Conservation (phyloP, 345 rosid genomes). For the Garcia nutans region DNA sequence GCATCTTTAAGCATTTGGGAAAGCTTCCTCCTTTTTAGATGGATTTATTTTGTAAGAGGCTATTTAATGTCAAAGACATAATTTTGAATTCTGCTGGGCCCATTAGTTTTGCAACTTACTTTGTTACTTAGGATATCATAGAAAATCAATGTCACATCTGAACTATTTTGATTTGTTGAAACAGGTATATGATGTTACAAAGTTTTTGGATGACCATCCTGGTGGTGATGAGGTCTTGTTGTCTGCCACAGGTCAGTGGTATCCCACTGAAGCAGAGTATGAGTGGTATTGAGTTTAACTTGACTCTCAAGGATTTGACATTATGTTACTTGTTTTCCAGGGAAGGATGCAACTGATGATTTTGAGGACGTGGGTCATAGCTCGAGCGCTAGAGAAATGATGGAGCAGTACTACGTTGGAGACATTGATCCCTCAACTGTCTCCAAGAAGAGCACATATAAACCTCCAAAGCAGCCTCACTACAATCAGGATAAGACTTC, state of each 20-base stretch:
- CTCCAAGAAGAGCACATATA: slow-evolving; percentile 16
- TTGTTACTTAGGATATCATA: neutral
- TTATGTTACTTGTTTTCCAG: neutral
- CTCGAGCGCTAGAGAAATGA: slow-evolving; percentile 25
- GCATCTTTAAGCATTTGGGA: neutral
- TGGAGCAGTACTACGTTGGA: slow-evolving; percentile 24
- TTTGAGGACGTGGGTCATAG: slow-evolving; percentile 37
- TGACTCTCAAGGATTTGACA: neutral
- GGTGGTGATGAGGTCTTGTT: slow-evolving; percentile 29
- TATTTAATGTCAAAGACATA: neutral
- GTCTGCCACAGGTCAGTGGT: slow-evolving; percentile 18
- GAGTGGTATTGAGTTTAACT: neutral
- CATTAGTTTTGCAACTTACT: neutral
- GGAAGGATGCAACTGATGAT: slow-evolving; percentile 30
- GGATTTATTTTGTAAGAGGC: neutral
- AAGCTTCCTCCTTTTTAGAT: neutral
- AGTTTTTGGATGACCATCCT: slow-evolving; percentile 31
- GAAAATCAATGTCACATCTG: neutral
- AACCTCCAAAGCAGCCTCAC: slow-evolving; percentile 55
- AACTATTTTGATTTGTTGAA: neutral
- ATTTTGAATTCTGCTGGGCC: neutral
- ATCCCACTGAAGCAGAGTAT: neutral
- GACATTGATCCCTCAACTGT: slow-evolving; percentile 24
- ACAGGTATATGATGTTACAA: slow-evolving; percentile 27
- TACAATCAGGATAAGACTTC: slow-evolving; percentile 76